Percentiles rank a stretch among this genome's conserved stretches.
Evolutionary conservation across 306 rosid genomes (phyloP).

Genomic region (Trifolium pratense): DNA sequence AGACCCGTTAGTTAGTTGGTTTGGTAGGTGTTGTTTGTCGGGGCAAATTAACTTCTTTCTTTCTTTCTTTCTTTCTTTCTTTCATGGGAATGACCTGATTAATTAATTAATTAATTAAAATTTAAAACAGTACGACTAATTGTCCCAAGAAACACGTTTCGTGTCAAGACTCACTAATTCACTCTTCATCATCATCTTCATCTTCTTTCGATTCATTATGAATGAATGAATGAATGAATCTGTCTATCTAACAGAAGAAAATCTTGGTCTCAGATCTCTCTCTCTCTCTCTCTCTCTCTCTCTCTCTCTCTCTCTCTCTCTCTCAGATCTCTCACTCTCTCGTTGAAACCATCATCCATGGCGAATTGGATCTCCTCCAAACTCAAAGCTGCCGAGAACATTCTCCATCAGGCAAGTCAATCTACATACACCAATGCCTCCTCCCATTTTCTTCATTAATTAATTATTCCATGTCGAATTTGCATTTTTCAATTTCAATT

Average conservation of each 20-base stretch:
- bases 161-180: too few species aligned
- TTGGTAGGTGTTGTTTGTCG: not conserved
- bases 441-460: not conserved
- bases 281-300: constrained; percentile 9
- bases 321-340: constrained; percentile 5
- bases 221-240: too few species aligned
- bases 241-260: not conserved
- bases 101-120: not conserved
- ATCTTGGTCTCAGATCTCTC: constrained; percentile 3
- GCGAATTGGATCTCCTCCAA: constrained; percentile 98
- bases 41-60: too few species aligned
- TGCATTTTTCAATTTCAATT: too few species aligned
- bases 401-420: constrained; percentile 83
- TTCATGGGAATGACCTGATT: not conserved
- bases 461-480: too few species aligned
- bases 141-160: not conserved
- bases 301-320: constrained; percentile 13
- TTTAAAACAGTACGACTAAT: not conserved
- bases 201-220: constrained; percentile 10
- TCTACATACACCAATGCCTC: not conserved
- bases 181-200: not conserved
- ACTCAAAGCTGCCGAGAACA: constrained; percentile 90
- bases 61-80: too few species aligned
- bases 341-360: constrained; percentile 58
- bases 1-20: not conserved